phyloP scores from a whole-genome alignment of 305 asterid species.

The Solanum hybrid region DNA sequence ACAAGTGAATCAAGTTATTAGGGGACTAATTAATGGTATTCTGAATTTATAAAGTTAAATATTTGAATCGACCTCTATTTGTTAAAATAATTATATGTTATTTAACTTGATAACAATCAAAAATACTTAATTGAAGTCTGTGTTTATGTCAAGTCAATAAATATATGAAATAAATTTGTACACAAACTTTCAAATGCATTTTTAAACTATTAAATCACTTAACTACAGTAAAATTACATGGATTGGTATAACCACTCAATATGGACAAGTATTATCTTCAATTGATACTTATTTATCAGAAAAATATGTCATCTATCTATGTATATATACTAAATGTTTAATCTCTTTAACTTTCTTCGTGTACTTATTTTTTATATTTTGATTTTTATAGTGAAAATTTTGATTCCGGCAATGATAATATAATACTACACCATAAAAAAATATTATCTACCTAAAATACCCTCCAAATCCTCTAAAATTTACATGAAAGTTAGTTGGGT shows the following conservation, averaged over 20 bases:
- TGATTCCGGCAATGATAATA: background rate
- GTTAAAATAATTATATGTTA: background rate
- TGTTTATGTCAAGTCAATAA: too few species aligned
- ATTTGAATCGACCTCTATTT: background rate
- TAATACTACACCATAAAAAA: background rate
- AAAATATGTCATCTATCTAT: too few species aligned
- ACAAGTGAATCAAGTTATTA: background rate
- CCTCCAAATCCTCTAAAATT: background rate
- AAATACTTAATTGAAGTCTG: too few species aligned
- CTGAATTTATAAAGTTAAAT: too few species aligned
- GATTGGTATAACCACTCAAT: background rate
- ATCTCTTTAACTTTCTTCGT: background rate
- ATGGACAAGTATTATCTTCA: background rate
- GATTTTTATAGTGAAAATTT: background rate
- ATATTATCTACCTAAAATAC: background rate
- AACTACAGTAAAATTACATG: background rate
- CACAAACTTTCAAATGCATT: background rate
- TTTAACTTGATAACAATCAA: too few species aligned
- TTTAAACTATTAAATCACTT: too few species aligned
- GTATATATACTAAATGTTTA: background rate
- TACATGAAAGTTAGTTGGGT: constrained; percentile 14
- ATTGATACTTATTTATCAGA: background rate
- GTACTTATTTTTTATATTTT: background rate
- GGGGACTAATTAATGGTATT: background rate
- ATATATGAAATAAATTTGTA: too few species aligned